Conservation (phyloP, 768 basidiomycete genomes). For the Mycena pura region DNA sequence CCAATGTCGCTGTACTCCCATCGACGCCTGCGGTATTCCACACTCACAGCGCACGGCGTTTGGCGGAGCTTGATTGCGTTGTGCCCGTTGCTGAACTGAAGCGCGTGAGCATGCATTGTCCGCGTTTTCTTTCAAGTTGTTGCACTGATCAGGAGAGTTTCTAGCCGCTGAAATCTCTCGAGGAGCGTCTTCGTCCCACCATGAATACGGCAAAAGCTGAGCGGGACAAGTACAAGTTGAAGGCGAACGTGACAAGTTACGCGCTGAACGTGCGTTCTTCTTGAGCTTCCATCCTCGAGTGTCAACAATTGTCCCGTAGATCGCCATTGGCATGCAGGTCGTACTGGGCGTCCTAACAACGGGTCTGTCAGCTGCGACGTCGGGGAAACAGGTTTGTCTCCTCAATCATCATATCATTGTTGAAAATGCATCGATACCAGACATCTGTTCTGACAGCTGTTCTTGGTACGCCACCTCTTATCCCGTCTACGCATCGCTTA, state of each 20-base stretch:
- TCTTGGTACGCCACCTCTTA: no score
- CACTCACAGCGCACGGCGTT: no score
- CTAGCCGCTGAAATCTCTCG: constrained; percentile 45
- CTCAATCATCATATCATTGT: not conserved
- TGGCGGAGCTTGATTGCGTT: constrained; percentile 48
- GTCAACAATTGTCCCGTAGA: constrained; percentile 46
- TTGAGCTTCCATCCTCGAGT: no score
- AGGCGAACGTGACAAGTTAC: constrained; percentile 40
- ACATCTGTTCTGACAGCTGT: constrained; percentile 30
- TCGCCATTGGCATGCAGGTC: constrained; percentile 69
- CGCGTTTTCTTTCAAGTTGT: no score
- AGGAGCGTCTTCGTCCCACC: constrained; percentile 63
- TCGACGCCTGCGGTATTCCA: not conserved
- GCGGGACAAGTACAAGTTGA: constrained; percentile 51
- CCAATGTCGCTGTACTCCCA: not conserved
- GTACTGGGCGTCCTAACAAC: constrained; percentile 72
- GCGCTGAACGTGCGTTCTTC: constrained; percentile 11
- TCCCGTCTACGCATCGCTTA: no score
- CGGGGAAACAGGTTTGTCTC: constrained; percentile 46
- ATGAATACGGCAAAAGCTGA: constrained; percentile 54
- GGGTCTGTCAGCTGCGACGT: constrained; percentile 58
- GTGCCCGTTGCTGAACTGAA: constrained; percentile 42
- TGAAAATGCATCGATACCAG: not conserved
- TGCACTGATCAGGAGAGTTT: not conserved
- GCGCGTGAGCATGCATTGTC: constrained; percentile 19